These are phyloP conservation scores for Neofusicoccum sp. DNA, from an alignment of 2,329 filamentous ascomycete species.

Conservation along the genomic window DNA sequence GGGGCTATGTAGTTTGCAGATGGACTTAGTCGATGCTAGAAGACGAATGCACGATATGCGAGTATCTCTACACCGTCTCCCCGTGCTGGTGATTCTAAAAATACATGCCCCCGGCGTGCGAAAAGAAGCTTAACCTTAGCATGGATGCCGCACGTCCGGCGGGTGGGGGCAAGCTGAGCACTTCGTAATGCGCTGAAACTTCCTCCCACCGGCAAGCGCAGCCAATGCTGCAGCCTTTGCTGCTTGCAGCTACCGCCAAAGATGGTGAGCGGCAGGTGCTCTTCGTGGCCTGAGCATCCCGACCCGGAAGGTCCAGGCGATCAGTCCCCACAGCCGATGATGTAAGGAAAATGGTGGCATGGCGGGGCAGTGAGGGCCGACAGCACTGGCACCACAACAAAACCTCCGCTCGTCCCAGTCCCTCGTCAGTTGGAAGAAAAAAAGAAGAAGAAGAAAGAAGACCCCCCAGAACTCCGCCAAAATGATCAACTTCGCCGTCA, in stretches of 20 bases:
- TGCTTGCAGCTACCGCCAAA: background rate
- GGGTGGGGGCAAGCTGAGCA: too few relatives aligned
- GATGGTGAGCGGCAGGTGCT: background rate
- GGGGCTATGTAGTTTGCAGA: slow-evolving; percentile 16
- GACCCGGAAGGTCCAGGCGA: slow-evolving; percentile 11
- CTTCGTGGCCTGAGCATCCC: background rate
- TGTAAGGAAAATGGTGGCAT: slow-evolving; percentile 19
- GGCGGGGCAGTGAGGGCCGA: slow-evolving; percentile 1
- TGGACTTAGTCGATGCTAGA: slow-evolving; percentile 13
- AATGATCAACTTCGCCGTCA: slow-evolving; percentile 48
- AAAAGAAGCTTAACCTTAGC: background rate
- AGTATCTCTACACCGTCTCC: too few relatives aligned
- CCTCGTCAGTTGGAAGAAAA: background rate
- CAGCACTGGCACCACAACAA: background rate
- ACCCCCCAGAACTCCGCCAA: background rate
- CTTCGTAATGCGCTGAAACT: background rate
- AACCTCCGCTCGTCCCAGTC: background rate
- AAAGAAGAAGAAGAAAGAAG: slow-evolving; percentile 2
- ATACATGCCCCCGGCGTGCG: background rate
- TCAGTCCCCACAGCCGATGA: background rate
- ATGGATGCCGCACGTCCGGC: background rate
- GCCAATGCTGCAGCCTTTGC: background rate
- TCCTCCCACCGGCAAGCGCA: background rate
- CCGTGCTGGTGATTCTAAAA: background rate
- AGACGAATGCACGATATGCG: slow-evolving; percentile 5